Base-by-base conservation (phyloP, 257 asterid species). In the Jaltomata sinuosa region DNA sequence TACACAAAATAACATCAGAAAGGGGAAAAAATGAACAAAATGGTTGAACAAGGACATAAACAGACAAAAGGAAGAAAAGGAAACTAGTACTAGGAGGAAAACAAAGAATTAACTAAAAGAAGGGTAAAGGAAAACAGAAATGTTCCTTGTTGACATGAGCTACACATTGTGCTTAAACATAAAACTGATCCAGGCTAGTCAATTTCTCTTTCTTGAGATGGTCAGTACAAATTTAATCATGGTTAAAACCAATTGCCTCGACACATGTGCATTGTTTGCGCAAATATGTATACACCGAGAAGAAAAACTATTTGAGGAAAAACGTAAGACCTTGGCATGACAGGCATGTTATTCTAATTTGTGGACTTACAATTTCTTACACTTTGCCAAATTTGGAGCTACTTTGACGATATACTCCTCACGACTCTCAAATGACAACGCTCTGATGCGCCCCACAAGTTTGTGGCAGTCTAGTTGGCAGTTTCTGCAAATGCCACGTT, bases 381-480 rank as follows among this genome's bases (percentile, higher is more conserved):
- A 91, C 72, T 81, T 87, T 40, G 97, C 93, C 80, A 96, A 85
- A 49, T 91, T 89, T 77, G 98, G 97, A 77, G 98, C 99, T 76
- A 84, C 91, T 88, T 86, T 92, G 87, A 84, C 83, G n/a, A 93
- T 88, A 83, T 92, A 85, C 79, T 83, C 92, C 85, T 86, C 88
- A 55, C 99, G 94, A 85, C 91, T 92, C 86, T 90, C 97, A 88
- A 84, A 78, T 80, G 95, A 80, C 77, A 96, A 91, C 79, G 93
- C 92, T 86, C 85, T 91, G 68, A 94, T 87, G 89, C 89, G 89
- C 87, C 90, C 89, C 89, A 93, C 98, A 83, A 96, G 98, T 84
- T 82, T 91, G 90, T 92, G 99, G 85, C 99, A 96, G 85, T 96
- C 91, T 77, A 96, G 82, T 55, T 87, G 85, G 89, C 99, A 96